phyloP scores from a whole-genome alignment of 805 yeast species.

The Candida multigemmis region DNA sequence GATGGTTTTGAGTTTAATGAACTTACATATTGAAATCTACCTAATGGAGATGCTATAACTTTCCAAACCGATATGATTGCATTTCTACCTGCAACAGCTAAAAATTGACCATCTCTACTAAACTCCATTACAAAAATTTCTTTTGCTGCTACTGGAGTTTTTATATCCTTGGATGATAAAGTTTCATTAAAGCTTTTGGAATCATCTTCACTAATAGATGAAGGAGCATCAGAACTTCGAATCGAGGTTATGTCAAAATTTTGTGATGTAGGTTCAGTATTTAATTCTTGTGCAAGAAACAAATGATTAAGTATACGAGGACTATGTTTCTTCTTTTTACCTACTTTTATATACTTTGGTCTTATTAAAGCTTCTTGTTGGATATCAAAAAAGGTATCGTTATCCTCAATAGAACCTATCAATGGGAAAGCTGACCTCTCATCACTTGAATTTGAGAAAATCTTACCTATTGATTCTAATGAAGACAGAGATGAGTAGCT shows the following conservation, averaged over 20 bases:
- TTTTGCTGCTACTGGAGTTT: conserved; percentile 8
- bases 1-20: conserved; percentile 7
- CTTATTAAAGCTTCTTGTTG: conserved; percentile 30
- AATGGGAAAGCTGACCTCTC: not conserved
- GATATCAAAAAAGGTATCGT: conserved; percentile 6
- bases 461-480: conserved; percentile 1
- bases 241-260: not conserved
- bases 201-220: not conserved
- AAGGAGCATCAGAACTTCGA: not conserved
- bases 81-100: conserved; percentile 82
- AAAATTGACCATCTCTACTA: conserved; percentile 68
- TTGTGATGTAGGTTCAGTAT: conserved; percentile 7
- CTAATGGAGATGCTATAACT: conserved; percentile 65
- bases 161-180: conserved; percentile 1
- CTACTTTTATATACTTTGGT: conserved; percentile 49
- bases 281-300: conserved; percentile 60
- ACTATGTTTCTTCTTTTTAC: conserved; percentile 36
- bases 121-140: conserved; percentile 74
- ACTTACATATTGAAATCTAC: conserved; percentile 40
- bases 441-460: not conserved
- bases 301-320: conserved; percentile 40
- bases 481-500: conserved; percentile 2
- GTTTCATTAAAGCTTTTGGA: too few species aligned
- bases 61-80: conserved; percentile 66
- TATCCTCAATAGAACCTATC: conserved; percentile 1